phyloP scores from a whole-genome alignment of 805 yeast genomes.

The Debaryomyces prosopidis region DNA sequence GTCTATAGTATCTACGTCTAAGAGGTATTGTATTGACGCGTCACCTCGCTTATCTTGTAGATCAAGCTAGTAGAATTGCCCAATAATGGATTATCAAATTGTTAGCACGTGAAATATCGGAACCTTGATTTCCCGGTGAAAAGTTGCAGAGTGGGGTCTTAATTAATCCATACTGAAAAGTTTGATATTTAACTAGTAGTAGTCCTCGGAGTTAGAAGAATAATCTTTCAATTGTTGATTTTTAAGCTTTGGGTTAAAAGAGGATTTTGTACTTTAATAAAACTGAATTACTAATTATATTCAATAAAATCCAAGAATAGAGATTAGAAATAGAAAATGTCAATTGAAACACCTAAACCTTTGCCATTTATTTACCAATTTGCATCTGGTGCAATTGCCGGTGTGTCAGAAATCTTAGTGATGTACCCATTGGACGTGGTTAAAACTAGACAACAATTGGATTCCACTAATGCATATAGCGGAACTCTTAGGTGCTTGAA shows the following conservation, averaged over 20 bases:
- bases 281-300: no score
- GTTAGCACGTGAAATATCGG: not conserved
- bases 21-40: no score
- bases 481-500: slow-evolving; percentile 84
- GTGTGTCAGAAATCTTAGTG: slow-evolving; percentile 90
- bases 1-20: no score
- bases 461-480: slow-evolving; percentile 60
- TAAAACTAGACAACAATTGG: slow-evolving; percentile 91
- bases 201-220: no score
- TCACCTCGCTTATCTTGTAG: no score
- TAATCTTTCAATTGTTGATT: no score
- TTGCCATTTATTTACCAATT: slow-evolving; percentile 92
- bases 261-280: no score
- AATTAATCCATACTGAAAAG: no score
- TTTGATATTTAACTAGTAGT: no score
- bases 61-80: no score
- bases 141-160: not conserved
- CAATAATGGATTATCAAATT: not conserved
- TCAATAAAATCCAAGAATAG: not conserved
- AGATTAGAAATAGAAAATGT: not conserved
- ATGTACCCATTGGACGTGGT: slow-evolving; percentile 98
- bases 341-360: slow-evolving; percentile 23
- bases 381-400: slow-evolving; percentile 91
- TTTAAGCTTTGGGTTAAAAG: no score
- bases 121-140: not conserved